These are phyloP conservation scores for Casaregolazyma suthepensis DNA, from an alignment of 1,139 yeast genomes.

Conservation along the genomic window DNA sequence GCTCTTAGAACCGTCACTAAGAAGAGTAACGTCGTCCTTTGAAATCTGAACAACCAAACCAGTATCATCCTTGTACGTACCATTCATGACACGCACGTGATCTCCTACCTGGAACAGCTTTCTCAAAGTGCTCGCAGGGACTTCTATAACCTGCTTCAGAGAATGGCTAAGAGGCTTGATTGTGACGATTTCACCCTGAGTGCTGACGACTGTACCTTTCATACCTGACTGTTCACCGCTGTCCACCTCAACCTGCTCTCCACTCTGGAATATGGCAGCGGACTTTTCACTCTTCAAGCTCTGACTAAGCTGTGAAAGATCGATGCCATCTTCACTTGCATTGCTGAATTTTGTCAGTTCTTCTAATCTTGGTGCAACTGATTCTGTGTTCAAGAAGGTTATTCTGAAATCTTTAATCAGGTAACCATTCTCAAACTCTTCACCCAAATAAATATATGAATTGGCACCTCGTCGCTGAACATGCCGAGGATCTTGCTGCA, in stretches of 20 bases:
- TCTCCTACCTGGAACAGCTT: conserved; percentile 89
- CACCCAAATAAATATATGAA: conserved; percentile 71
- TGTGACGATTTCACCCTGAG: conserved; percentile 61
- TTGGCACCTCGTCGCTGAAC: conserved; percentile 67
- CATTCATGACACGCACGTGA: conserved; percentile 88
- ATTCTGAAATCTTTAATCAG: conserved; percentile 80
- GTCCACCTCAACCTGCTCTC: conserved; percentile 86
- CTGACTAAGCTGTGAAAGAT: conserved; percentile 78
- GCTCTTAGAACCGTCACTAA: conserved; percentile 80
- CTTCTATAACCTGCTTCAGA: conserved; percentile 48
- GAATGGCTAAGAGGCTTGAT: conserved; percentile 49
- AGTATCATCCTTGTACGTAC: conserved; percentile 87
- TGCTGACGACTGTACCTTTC: conserved; percentile 68
- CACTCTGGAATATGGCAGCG: conserved; percentile 72
- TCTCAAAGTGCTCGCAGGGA: conserved; percentile 75
- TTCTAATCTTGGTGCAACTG: conserved; percentile 80
- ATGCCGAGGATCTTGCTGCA: conserved; percentile 53
- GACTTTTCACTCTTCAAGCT: conserved; percentile 63
- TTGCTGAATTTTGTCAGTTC: conserved; percentile 80
- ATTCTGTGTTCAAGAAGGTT: conserved; percentile 72
- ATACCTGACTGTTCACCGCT: conserved; percentile 93
- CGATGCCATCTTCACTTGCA: conserved; percentile 73
- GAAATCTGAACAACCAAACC: conserved; percentile 84
- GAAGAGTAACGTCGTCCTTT: conserved; percentile 80
- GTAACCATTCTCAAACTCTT: conserved; percentile 86